Evolutionary conservation across 306 rosid genomes (phyloP), one percentile per base, ranked within the genome.

Genomic region (Cicer bijugum): DNA sequence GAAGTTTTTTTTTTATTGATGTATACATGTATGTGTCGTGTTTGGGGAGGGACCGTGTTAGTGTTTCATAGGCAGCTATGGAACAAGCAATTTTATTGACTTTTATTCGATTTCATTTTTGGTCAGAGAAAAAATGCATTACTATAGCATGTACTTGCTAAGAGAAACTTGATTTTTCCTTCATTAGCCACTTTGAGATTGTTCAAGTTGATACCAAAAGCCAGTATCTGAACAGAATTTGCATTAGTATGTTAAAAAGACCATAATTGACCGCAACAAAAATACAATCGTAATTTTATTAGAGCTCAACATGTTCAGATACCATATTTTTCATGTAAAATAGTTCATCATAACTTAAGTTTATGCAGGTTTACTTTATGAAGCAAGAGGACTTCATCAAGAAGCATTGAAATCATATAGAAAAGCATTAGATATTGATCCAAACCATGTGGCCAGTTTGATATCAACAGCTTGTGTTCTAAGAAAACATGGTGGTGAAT

Each of bases 361-460:
- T 77, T 43, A 57, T 81, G 67, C 81, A 91, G 97, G 98, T 76
- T 66, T 89, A 55, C 86, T 91, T 23, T 76, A 81, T 23, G 89
- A 91, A 82, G 96, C 96, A 0, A 87, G 88, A 83, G 96, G 91
- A 74, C 85, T 75, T 67, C 86, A 83, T 67, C 86, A 81, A 86
- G 97, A 91, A 58, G 93, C 98, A 10, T 12, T 93, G 84, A 81
- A 80, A 55, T 82, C 93, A 72, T 93, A 82, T 80, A 82, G 84
- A 69, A 86, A 84, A 61, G 97, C 93, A 17, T 81, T 93, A 75
- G 97, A 88, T 76, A 80, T 88, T 37, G 96, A 93, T 9, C 93
- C 91, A 9, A 78, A 80, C 67, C 91, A 93, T 72, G 91, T 89
- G 46, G 84, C 82, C 15, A 93, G 98, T 85, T 89, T 93, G 90